Evolutionary conservation across 768 basidiomycete genomes (phyloP).

Genomic region (Glaciozyma martinii): DNA sequence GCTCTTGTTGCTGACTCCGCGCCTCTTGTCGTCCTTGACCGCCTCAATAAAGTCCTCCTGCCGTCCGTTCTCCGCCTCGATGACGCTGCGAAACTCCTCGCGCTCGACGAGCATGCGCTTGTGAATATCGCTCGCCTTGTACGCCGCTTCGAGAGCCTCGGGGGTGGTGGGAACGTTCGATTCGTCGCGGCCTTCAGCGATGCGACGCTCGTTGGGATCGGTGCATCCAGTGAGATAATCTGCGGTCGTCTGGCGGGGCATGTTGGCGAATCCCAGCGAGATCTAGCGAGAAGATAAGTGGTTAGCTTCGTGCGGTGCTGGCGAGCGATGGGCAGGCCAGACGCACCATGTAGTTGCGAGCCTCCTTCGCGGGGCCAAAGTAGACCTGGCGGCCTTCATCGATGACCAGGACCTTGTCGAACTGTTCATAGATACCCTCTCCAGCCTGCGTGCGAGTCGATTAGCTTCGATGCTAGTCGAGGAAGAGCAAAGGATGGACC

Average conservation of each 20-base stretch:
- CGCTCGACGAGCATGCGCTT: constrained; percentile 44
- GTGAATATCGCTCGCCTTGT: constrained; percentile 46
- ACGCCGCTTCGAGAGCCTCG: constrained; percentile 57
- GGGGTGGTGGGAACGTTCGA: constrained; percentile 58
- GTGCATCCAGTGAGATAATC: constrained; percentile 46
- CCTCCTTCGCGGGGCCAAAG: constrained; percentile 59
- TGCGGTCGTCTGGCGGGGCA: constrained; percentile 38
- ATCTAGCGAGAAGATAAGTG: too few species aligned
- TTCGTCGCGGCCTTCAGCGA: constrained; percentile 53
- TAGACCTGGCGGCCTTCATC: constrained; percentile 65
- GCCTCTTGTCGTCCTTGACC: constrained; percentile 47
- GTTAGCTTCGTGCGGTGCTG: too few species aligned
- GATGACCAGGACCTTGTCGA: constrained; percentile 76
- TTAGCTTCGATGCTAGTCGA: constrained; percentile 44
- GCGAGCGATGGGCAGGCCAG: too few species aligned
- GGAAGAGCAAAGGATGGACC: not conserved
- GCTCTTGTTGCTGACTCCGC: constrained; percentile 44
- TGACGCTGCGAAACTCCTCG: constrained; percentile 54
- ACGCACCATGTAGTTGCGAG: constrained; percentile 48
- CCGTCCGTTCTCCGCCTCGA: constrained; percentile 44
- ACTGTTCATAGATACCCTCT: constrained; percentile 50
- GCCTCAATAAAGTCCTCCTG: constrained; percentile 68
- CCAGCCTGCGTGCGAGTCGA: constrained; percentile 37
- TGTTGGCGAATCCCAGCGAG: constrained; percentile 46
- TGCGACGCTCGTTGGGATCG: constrained; percentile 74